Evolutionary conservation across 768 basidiomycete genomes (phyloP).

Genomic region (Lanmaoa rubissima): DNA sequence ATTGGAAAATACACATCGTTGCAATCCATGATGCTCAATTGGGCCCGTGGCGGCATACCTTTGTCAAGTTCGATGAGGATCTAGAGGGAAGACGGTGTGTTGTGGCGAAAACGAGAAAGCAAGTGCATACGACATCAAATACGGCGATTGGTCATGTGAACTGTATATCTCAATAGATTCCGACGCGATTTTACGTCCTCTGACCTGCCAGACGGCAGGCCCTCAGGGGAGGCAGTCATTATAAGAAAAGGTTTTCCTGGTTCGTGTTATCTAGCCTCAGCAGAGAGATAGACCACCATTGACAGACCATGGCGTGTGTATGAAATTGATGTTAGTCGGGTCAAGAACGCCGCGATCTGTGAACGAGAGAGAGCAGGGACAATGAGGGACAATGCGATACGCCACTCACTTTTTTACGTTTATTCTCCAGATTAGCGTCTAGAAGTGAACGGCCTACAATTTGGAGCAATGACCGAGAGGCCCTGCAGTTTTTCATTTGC

Average conservation of each 20-base stretch:
- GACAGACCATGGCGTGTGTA: neutral
- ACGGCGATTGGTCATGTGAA: neutral
- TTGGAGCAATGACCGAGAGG: neutral
- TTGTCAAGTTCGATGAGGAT: neutral
- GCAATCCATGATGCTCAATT: neutral
- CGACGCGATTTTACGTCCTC: slow-evolving; percentile 21
- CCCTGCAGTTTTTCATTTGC: slow-evolving; percentile 16
- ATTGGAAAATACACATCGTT: neutral
- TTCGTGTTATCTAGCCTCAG: slow-evolving; percentile 1
- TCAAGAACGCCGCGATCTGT: slow-evolving; percentile 9
- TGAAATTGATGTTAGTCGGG: slow-evolving; percentile 3
- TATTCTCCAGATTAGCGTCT: neutral
- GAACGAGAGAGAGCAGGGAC: neutral
- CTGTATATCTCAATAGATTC: slow-evolving; percentile 5
- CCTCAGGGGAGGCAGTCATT: neutral
- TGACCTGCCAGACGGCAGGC: neutral
- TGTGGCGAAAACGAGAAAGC: slow-evolving; percentile 1
- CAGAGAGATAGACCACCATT: neutral
- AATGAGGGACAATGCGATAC: neutral
- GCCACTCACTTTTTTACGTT: slow-evolving; percentile 24
- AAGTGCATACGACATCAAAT: neutral
- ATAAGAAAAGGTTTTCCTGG: slow-evolving; percentile 3
- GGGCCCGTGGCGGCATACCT: neutral
- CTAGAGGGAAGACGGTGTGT: neutral
- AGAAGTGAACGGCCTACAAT: neutral